Conservation (phyloP, 345 rosid genomes). For the Linum lewisii region DNA sequence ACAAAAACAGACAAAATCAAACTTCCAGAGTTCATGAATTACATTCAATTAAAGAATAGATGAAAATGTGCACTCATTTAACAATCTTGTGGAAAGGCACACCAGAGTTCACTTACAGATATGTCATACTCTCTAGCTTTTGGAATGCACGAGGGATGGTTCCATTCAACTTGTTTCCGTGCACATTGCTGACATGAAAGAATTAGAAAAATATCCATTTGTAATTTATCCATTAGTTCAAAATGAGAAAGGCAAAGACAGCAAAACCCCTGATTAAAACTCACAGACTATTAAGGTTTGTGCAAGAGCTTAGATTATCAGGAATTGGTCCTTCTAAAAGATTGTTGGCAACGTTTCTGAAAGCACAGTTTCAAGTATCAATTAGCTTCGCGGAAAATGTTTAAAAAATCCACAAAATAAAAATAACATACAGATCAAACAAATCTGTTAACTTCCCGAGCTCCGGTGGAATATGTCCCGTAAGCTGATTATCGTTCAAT, state of each 20-base stretch:
- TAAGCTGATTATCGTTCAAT: conserved; percentile 68
- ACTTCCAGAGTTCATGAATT: neutral
- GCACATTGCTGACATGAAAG: conserved; percentile 52
- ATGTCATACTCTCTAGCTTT: conserved; percentile 83
- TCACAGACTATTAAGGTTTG: conserved; percentile 87
- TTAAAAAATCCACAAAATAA: neutral
- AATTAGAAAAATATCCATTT: conserved; percentile 8
- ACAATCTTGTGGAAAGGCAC: neutral
- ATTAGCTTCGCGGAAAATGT: neutral
- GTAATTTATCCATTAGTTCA: neutral
- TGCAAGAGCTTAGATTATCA: conserved; percentile 74
- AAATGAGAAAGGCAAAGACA: neutral
- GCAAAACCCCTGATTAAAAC: conserved; percentile 6
- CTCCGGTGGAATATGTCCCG: conserved; percentile 73
- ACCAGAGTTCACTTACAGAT: conserved; percentile 50
- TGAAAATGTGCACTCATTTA: neutral
- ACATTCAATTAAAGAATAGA: neutral
- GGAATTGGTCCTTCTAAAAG: conserved; percentile 79
- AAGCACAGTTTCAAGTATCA: conserved; percentile 9
- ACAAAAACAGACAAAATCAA: neutral
- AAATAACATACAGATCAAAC: conserved; percentile 75
- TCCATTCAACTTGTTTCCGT: conserved; percentile 74
- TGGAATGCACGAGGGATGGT: conserved; percentile 69
- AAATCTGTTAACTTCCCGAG: conserved; percentile 94
- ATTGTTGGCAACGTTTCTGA: conserved; percentile 83